A percentile compares a stretch with the other conserved stretches of the same genome.
Evolutionary conservation across 2,329 filamentous ascomycete species (phyloP).

Genomic region (Zalaria obscura): DNA sequence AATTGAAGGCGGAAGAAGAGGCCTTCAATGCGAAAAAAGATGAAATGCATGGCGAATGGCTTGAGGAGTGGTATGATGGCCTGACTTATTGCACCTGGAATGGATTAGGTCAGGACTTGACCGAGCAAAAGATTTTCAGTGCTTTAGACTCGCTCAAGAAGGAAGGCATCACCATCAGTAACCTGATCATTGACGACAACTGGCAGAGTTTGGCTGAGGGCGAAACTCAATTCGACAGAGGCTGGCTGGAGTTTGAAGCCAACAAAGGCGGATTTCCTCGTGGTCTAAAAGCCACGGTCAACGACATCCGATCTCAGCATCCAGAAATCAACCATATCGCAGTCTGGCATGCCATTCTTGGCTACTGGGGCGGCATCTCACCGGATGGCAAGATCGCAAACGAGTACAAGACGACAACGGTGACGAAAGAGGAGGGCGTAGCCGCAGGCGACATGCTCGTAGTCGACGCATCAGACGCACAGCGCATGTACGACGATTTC

Average conservation of each 20-base stretch:
- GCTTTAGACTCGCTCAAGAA: slow-evolving; percentile 59
- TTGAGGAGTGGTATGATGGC: slow-evolving; percentile 82
- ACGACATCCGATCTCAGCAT: slow-evolving; percentile 51
- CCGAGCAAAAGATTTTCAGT: slow-evolving; percentile 61
- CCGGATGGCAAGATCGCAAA: slow-evolving; percentile 59
- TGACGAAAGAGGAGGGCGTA: slow-evolving; percentile 41
- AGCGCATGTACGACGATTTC: slow-evolving; percentile 76
- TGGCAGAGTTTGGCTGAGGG: slow-evolving; percentile 68
- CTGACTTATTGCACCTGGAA: slow-evolving; percentile 98
- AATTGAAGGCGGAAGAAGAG: slow-evolving; percentile 32
- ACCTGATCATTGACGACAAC: slow-evolving; percentile 90
- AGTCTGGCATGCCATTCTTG: slow-evolving; percentile 82
- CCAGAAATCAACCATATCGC: slow-evolving; percentile 68
- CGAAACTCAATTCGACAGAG: slow-evolving; percentile 35
- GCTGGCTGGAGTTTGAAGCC: slow-evolving; percentile 77
- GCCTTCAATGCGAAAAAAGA: slow-evolving; percentile 34
- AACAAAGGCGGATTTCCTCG: slow-evolving; percentile 64
- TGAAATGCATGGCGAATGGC: slow-evolving; percentile 42
- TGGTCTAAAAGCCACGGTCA: slow-evolving; percentile 59
- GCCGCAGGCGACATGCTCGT: slow-evolving; percentile 55
- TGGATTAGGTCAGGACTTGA: slow-evolving; percentile 68
- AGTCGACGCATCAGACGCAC: slow-evolving; percentile 60
- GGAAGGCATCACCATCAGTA: slow-evolving; percentile 62
- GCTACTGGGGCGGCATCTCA: slow-evolving; percentile 86
- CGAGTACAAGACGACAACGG: slow-evolving; percentile 58